Conservation (phyloP, 2,329 filamentous ascomycete species). For the Canariomyces notabilis region DNA sequence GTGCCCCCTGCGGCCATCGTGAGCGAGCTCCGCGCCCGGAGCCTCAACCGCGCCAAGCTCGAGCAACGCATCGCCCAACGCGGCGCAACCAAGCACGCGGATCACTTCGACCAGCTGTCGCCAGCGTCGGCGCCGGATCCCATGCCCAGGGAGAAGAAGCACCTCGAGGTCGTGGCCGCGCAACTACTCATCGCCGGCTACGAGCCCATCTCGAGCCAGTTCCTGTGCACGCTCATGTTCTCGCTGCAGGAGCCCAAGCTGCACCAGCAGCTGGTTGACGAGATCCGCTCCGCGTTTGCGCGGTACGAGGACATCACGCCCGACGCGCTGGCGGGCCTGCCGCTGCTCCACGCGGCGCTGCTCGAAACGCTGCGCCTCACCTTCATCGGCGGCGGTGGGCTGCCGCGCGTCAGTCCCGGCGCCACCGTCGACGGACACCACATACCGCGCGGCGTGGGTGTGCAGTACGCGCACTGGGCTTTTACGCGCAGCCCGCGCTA, state of each 20-base stretch:
- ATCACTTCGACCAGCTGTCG: slow-evolving; percentile 12
- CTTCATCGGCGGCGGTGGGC: slow-evolving; percentile 24
- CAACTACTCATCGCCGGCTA: slow-evolving; percentile 24
- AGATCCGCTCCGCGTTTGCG: slow-evolving; percentile 30
- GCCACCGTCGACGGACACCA: slow-evolving; percentile 23
- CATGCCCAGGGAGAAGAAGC: slow-evolving; percentile 13
- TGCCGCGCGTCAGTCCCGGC: slow-evolving; percentile 24
- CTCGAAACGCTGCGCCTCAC: slow-evolving; percentile 32
- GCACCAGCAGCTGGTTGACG: slow-evolving; percentile 25
- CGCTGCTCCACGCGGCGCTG: slow-evolving; percentile 33
- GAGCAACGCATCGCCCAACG: slow-evolving; percentile 1
- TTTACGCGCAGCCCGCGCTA: background rate
- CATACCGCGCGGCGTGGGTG: slow-evolving; percentile 21
- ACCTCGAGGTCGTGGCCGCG: slow-evolving; percentile 11
- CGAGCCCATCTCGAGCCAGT: slow-evolving; percentile 22
- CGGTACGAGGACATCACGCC: slow-evolving; percentile 29
- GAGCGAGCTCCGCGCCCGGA: background rate
- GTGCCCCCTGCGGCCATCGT: slow-evolving; percentile 7
- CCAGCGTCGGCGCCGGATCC: slow-evolving; percentile 1
- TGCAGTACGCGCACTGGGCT: background rate
- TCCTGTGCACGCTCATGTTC: slow-evolving; percentile 17
- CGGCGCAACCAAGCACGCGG: slow-evolving; percentile 3
- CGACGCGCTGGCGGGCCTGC: slow-evolving; percentile 22
- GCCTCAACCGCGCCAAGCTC: background rate
- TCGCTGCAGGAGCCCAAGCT: slow-evolving; percentile 25